Evolutionary conservation across 2,329 filamentous ascomycete genomes (phyloP), one percentile per base, ranked within the genome.

Genomic region (Pseudocercospora cruenta): DNA sequence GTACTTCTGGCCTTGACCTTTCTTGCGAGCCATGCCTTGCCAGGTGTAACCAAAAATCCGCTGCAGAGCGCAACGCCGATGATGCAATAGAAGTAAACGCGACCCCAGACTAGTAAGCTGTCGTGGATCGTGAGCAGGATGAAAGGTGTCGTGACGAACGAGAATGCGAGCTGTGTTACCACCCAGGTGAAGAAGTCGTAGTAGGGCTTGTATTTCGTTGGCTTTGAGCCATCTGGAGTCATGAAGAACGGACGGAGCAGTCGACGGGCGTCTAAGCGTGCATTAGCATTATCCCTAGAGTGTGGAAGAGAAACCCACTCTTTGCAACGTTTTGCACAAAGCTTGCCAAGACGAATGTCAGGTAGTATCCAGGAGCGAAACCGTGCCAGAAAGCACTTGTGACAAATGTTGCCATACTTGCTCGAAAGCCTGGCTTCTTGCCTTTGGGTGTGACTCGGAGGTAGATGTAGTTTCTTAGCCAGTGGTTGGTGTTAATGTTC

Each of bases 401-500:
- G 6, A 89, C 87, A 77, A 99, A 99, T 0, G 95, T 99, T 36
- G 93, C 93, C 82, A 99, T 82, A 74, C 91, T 98, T 59, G 95
- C 95, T 66, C 94, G 87, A 82, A 99, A 99, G 1, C 95, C 95
- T 9, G 95, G 95, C 79, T 98, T 99, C 84, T 93, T 95, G 62
- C 95, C 95, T 72, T 91, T 91, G 0, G 95, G 95, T 0, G 95
- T 99, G 2, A 99, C 95, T 24, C 95, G 90, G 57, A 99, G 85
- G 77, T 98, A 99, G 72, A 99, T 86, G 76, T 97, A 99, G 79
- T 98, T 97, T 55, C 94, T 88, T 67, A 99, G 83, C 95, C 95
- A 99, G 74, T 92, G 88, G 78, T 97, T 99, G 12, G 95, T 99
- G 80, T 98, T 98, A 82, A 97, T 97, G 79, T 99, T 99, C 95